Base-by-base conservation (phyloP, 2,329 filamentous ascomycete species). In the Cladophialophora exuberans region DNA sequence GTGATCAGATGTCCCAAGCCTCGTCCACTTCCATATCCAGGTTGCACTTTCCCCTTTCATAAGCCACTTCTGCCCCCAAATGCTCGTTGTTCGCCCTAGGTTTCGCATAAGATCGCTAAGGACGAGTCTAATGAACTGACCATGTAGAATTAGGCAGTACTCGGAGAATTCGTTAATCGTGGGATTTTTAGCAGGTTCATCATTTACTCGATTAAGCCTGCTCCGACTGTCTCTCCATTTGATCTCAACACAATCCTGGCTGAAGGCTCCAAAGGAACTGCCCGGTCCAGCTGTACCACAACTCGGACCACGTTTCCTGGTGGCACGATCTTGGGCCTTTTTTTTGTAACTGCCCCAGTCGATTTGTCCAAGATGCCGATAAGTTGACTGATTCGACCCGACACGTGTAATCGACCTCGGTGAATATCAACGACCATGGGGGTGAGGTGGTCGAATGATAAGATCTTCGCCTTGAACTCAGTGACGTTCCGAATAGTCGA, bases 391-490 rank as follows among this genome's bases (percentile, higher is more conserved):
- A 99, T 88, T 43, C 83, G 82, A 0, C 89, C 94, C 0, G 89
- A 81, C 0, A 86, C 84, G 69, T 96, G 89, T 46, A 97, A 74
- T 6, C 91, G 81, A 0, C 94, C 94, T 17, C 90, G 80, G 70
- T 97, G 92, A 6, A 99, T 84, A 66, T 97, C 93, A 7, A 97
- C 83, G 20, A 84, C 83, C 83, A 93, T 94, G 0, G 93, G 93
- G 73, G 92, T 87, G 13, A 99, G 74, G 60, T 93, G 87, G 57
- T 96, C 90, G 66, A 97, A 96, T 0, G 92, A 90, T 52, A 97
- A 80, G 9, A 94, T 85, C 72, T 96, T 96, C 57, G 88, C 84
- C 1, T 83, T 89, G 65, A 97, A 92, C 0, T 78, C 81, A 54
- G 87, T 87, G 55, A 90, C 77, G 56, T 87, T 88, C 22, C 78